Evolutionary conservation across 352 stramenopile species (phyloP).

Genomic region (Globisporangium barbulae): DNA sequence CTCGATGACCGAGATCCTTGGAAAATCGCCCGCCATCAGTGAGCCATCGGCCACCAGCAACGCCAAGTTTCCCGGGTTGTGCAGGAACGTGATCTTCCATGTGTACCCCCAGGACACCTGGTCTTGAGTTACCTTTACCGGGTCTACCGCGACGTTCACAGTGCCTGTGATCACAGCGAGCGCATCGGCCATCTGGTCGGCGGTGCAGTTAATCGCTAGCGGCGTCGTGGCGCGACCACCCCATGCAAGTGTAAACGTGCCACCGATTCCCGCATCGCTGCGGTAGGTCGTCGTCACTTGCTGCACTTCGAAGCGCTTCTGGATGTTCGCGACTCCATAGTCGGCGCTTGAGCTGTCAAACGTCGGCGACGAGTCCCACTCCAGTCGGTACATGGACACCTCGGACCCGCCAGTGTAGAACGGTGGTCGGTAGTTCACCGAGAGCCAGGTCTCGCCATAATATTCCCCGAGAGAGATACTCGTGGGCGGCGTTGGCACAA

Average conservation of each 20-base stretch:
- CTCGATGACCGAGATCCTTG: slow-evolving; percentile 79
- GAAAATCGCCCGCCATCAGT: slow-evolving; percentile 86
- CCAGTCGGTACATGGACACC: slow-evolving; percentile 91
- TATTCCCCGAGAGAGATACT: slow-evolving; percentile 78
- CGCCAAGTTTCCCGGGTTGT: slow-evolving; percentile 87
- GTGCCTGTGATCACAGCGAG: slow-evolving; percentile 80
- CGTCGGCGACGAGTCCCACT: slow-evolving; percentile 84
- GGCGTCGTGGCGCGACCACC: slow-evolving; percentile 70
- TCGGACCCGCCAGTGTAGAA: slow-evolving; percentile 84
- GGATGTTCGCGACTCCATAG: slow-evolving; percentile 85
- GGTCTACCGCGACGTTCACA: slow-evolving; percentile 63
- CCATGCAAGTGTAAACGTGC: slow-evolving; percentile 92
- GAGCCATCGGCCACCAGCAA: slow-evolving; percentile 77
- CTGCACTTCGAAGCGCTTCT: slow-evolving; percentile 91
- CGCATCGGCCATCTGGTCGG: slow-evolving; percentile 64
- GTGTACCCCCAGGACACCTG: slow-evolving; percentile 81
- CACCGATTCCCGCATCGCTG: slow-evolving; percentile 58
- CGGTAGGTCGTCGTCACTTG: slow-evolving; percentile 70
- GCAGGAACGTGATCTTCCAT: slow-evolving; percentile 92
- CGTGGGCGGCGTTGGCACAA: slow-evolving; percentile 69
- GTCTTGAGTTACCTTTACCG: slow-evolving; percentile 66
- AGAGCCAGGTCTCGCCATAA: slow-evolving; percentile 71
- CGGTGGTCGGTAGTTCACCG: slow-evolving; percentile 76
- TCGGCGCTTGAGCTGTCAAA: slow-evolving; percentile 82
- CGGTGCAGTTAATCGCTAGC: slow-evolving; percentile 71